Percentiles rank a stretch among this genome's conserved stretches.
Conservation (phyloP, 768 basidiomycete species). For the Tephrocybe sp. region DNA sequence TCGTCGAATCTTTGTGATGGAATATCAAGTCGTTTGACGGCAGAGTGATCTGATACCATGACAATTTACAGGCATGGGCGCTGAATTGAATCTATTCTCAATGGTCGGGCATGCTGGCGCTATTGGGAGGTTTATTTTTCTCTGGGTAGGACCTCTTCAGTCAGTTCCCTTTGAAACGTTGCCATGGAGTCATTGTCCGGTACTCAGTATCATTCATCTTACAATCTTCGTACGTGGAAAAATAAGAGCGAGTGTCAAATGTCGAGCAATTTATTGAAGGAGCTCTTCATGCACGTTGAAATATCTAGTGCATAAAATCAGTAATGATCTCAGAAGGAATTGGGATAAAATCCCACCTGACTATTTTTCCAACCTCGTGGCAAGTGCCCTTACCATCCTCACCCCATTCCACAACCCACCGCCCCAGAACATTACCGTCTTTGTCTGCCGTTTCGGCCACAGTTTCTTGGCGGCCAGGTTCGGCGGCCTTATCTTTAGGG, state of each 20-base stretch:
- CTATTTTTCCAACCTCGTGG: conserved; percentile 57
- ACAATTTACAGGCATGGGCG: too few species aligned
- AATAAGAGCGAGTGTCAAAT: not conserved
- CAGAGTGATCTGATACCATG: not conserved
- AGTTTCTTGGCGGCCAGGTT: conserved; percentile 64
- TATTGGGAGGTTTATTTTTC: too few species aligned
- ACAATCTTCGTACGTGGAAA: too few species aligned
- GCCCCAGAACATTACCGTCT: conserved; percentile 58
- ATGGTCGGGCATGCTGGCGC: too few species aligned
- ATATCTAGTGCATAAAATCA: conserved; percentile 23
- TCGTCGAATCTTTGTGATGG: too few species aligned
- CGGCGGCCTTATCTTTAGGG: conserved; percentile 32
- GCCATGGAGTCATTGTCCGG: too few species aligned
- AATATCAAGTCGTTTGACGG: too few species aligned
- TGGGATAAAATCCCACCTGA: conserved; percentile 41
- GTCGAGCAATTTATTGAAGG: conserved; percentile 16
- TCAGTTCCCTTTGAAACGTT: too few species aligned
- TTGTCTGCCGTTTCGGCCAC: conserved; percentile 71
- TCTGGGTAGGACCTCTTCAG: too few species aligned
- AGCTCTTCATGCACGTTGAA: conserved; percentile 51
- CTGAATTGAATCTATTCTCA: too few species aligned
- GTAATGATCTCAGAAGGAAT: not conserved
- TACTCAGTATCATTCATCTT: too few species aligned
- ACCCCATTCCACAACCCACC: conserved; percentile 80
- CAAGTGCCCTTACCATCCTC: conserved; percentile 64